Conservation (phyloP, 2,329 filamentous ascomycete species). For the Xylaria hypoxylon region DNA sequence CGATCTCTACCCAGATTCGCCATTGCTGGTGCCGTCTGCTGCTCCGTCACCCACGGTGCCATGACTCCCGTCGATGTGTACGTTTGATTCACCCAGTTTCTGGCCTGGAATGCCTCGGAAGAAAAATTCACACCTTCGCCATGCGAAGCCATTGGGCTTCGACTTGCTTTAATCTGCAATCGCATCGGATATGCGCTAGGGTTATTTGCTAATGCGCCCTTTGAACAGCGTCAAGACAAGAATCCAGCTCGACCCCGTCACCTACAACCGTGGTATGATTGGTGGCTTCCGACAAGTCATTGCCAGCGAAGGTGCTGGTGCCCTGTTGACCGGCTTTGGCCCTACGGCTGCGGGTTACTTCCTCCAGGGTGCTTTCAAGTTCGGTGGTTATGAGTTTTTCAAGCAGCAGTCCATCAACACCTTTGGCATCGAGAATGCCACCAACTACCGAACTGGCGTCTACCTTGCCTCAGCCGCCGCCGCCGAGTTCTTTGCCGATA, state of each 20-base stretch:
- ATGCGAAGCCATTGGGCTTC: constrained; percentile 17
- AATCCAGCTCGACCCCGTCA: constrained; percentile 80
- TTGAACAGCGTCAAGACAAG: constrained; percentile 77
- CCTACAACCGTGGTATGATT: constrained; percentile 80
- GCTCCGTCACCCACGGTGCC: constrained; percentile 95
- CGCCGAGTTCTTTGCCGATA: constrained; percentile 68
- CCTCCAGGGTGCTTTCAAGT: constrained; percentile 84
- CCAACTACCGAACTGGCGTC: constrained; percentile 74
- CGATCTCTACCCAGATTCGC: constrained; percentile 91
- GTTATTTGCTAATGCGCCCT: constrained; percentile 21
- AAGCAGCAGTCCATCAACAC: constrained; percentile 80
- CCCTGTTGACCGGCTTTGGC: constrained; percentile 77
- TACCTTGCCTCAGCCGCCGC: constrained; percentile 70
- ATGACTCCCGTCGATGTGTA: constrained; percentile 99
- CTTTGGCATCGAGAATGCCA: constrained; percentile 73
- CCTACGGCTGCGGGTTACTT: constrained; percentile 82
- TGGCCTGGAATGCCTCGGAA: background rate
- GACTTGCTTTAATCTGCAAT: background rate
- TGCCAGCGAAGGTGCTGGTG: constrained; percentile 76
- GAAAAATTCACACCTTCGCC: background rate
- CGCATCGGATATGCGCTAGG: constrained; percentile 9
- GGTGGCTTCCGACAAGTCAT: constrained; percentile 79
- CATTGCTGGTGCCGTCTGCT: constrained; percentile 97
- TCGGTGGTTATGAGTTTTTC: constrained; percentile 85
- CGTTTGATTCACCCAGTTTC: constrained; percentile 59